Evolutionary conservation across 345 rosid genomes (phyloP).

Genomic region (Salix suchowensis): DNA sequence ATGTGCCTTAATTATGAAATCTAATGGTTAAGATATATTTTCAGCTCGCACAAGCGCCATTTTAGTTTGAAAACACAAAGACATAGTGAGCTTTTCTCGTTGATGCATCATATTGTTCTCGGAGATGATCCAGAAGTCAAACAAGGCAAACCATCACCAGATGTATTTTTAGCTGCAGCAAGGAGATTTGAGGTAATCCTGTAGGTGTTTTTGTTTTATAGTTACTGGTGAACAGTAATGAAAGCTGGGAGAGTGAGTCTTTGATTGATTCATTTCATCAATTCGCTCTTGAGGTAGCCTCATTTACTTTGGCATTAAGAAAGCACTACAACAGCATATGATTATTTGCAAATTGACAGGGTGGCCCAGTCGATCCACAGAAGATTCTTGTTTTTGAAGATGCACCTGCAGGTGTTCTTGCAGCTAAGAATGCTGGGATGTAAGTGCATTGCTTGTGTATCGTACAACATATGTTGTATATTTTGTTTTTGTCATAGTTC

Average conservation of each 20-base stretch:
- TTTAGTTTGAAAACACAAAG: constrained; percentile 75
- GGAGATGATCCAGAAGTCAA: constrained; percentile 97
- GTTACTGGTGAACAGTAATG: not conserved
- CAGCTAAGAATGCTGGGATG: constrained; percentile 93
- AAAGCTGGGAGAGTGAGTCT: not conserved
- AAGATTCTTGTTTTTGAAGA: constrained; percentile 81
- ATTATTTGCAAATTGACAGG: constrained; percentile 37
- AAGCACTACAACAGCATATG: not conserved
- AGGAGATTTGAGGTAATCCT: constrained; percentile 76
- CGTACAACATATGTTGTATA: not conserved
- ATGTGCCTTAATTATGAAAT: not conserved
- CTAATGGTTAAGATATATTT: constrained; percentile 3
- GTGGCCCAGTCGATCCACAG: constrained; percentile 51
- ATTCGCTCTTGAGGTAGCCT: not conserved
- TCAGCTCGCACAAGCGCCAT: constrained; percentile 74
- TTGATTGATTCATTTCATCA: constrained; percentile 13
- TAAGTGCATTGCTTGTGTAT: constrained; percentile 38
- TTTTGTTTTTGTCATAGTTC: not conserved
- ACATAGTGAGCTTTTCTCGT: constrained; percentile 68
- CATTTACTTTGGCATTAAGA: not conserved
- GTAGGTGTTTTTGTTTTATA: not conserved
- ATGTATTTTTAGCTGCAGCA: constrained; percentile 80
- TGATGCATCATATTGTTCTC: constrained; percentile 89
- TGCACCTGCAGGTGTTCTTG: constrained; percentile 88
- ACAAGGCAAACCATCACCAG: constrained; percentile 90